Base-by-base conservation (phyloP, 768 basidiomycete species). In the Cyathus striatus region DNA sequence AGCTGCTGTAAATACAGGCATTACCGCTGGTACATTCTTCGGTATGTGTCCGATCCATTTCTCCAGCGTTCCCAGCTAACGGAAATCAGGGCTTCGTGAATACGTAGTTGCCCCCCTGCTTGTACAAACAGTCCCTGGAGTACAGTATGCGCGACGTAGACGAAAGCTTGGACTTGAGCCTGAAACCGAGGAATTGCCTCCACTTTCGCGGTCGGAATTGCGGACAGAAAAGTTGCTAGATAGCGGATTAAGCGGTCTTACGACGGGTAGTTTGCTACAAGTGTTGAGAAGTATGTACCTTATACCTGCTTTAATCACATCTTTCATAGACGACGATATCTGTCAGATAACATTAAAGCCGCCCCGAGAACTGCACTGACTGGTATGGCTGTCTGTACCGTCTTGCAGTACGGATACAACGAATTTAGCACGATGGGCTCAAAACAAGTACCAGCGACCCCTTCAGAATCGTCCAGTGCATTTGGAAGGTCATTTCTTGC, bases 11-110 rank as follows among this genome's bases (percentile, higher is more conserved):
- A 92, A 92, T 55, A 79, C 81, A 36, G 81, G 79, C 18, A 64
- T 90, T 14, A 83, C 78, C 7, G 81, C 86, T 5, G 70, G 78
- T 6, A 75, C 81, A 0, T 93, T 93, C 64, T 92, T 93, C 61
- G 74, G 91, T 91, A 46, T 42, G 83, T 66, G 23, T 24, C 13
- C 18, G n/a, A 10, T 12, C 20, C 13, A 37, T n/a, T 14, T 12
- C n/a, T 40, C 22, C 30, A 12, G 2, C 4, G 14, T 40, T 24
- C 9, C 18, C 18, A 4, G 9, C 38, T 40, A 14, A 40, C 21
- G 9, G 14, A 13, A 7, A 21, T 12, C 38, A 92, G 91, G 78
- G 45, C 58, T 86, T 41, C 78, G 89, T 46, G 91, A 92, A 70
- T 88, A 81, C 55, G 54, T 77, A n/a, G 63, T 90, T 39, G 76